A percentile compares a stretch with the other conserved stretches of the same genome.
Conservation (phyloP, 495 filamentous ascomycete genomes). For the Rostrohypoxylon terebratum region DNA sequence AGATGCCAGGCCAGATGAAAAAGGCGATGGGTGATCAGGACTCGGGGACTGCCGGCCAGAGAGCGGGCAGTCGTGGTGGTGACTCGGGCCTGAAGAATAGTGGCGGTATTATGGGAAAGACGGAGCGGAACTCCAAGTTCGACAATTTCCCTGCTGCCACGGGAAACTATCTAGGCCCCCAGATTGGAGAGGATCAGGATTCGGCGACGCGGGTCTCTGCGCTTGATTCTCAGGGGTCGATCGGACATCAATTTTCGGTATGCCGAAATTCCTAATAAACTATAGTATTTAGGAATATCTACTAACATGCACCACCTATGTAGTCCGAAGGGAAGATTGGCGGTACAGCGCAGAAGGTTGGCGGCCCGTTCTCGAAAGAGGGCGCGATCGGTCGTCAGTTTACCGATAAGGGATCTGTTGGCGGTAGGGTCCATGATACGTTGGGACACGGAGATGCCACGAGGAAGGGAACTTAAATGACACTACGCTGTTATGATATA, state of each 20-base stretch:
- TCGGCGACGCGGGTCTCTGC: slow-evolving; percentile 40
- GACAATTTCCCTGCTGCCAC: slow-evolving; percentile 31
- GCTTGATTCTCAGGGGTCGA: slow-evolving; percentile 51
- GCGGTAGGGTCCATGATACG: slow-evolving; percentile 57
- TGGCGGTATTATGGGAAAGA: slow-evolving; percentile 7
- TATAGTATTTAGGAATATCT: background rate
- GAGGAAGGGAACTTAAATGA: slow-evolving; percentile 22
- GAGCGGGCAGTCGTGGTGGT: background rate
- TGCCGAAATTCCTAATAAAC: background rate
- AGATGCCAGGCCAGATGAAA: slow-evolving; percentile 18
- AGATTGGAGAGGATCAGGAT: background rate
- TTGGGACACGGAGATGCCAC: slow-evolving; percentile 34
- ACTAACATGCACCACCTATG: background rate
- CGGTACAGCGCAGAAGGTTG: slow-evolving; percentile 62
- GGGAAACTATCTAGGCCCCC: slow-evolving; percentile 17
- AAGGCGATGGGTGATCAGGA: slow-evolving; percentile 12
- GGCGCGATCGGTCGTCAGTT: slow-evolving; percentile 64
- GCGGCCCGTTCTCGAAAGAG: slow-evolving; percentile 64
- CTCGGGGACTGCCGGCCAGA: slow-evolving; percentile 8
- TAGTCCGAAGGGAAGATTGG: slow-evolving; percentile 64
- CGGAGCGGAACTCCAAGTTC: slow-evolving; percentile 19
- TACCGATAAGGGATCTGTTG: slow-evolving; percentile 59
- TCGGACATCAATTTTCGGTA: slow-evolving; percentile 56
- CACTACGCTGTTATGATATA: background rate
- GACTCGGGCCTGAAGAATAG: slow-evolving; percentile 16